phyloP scores from a whole-genome alignment of 78 protist species.

The Parvularia atlantis region DNA sequence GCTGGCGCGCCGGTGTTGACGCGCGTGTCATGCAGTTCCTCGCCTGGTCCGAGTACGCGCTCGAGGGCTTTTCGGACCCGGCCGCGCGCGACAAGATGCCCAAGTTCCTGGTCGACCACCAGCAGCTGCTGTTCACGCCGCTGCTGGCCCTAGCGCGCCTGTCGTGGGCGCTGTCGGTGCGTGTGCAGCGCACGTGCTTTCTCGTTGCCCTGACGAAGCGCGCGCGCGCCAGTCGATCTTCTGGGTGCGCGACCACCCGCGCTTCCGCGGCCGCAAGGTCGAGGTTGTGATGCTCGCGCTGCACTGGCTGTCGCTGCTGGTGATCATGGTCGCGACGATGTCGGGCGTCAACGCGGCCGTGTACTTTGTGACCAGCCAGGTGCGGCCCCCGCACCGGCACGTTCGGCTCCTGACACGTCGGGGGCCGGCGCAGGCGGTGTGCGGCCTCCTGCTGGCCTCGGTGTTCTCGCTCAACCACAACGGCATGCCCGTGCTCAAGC shows the following conservation, averaged over 20 bases:
- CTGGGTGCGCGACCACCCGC: background rate
- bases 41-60: background rate
- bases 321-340: too few species aligned
- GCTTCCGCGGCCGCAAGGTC: too few species aligned
- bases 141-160: constrained; percentile 4
- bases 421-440: too few species aligned
- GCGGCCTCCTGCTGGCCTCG: background rate
- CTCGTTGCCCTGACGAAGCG: too few species aligned
- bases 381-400: too few species aligned
- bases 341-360: too few species aligned
- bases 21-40: background rate
- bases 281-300: too few species aligned
- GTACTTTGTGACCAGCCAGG: too few species aligned
- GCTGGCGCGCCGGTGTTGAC: too few species aligned
- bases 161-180: background rate
- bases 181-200: too few species aligned
- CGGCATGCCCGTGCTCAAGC: background rate
- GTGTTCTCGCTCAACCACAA: background rate
- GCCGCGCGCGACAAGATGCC: background rate
- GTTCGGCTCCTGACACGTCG: too few species aligned
- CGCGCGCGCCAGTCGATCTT: background rate
- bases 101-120: background rate
- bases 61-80: background rate
- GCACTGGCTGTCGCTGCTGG: background rate
- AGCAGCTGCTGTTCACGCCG: background rate